Evolutionary conservation across 805 yeast species (phyloP), one percentile per base, ranked within the genome.

Genomic region (Nakazawaea sp.): DNA sequence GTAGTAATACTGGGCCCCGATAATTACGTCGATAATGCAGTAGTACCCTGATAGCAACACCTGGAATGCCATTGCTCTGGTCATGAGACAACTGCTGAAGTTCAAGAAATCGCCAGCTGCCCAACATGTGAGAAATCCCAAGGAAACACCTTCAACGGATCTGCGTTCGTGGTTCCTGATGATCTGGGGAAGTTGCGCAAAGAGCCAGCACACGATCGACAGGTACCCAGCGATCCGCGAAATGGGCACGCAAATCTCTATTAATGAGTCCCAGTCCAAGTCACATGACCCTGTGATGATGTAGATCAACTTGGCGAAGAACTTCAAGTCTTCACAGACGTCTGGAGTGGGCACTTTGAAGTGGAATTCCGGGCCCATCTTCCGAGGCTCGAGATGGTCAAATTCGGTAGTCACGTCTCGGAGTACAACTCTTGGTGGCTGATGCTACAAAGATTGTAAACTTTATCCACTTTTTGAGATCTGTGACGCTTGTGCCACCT

Each of bases 161-260:
- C 76, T 70, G 47, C 64, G 64, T 11, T 59, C 55, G 52, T 76
- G 77, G 51, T 81, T 81, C 47, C 70, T 64, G 40, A 68, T 56
- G 10, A 81, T 78, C 50, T 81, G 90, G 1, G 89, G 89, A 13
- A 77, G 50, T 53, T 81, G 89, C 3, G 89, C 89, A 53, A 80
- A 76, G 25, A 80, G 61, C 89, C 90, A 81, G 41, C 78, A 67
- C 5, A 59, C 55, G 27, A 76, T 58, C 3, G 82, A 75, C 13
- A 62, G 35, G 23, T 52, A 54, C 2, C 62, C 65, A 1, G 60
- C 35, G 18, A 49, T 32, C 30, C 41, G 39, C 9, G 67, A 59
- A 15, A 62, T 41, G 4, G 58, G 54, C 10, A 30, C 32, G 23
- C 50, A 41, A 13, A 25, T 19, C 4, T 32, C 21, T 3, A 52